A percentile compares a stretch with the other conserved stretches of the same genome.
These are phyloP conservation scores for Barnettozyma sp. DNA, from an alignment of 805 yeast genomes.

Conservation along the genomic window DNA sequence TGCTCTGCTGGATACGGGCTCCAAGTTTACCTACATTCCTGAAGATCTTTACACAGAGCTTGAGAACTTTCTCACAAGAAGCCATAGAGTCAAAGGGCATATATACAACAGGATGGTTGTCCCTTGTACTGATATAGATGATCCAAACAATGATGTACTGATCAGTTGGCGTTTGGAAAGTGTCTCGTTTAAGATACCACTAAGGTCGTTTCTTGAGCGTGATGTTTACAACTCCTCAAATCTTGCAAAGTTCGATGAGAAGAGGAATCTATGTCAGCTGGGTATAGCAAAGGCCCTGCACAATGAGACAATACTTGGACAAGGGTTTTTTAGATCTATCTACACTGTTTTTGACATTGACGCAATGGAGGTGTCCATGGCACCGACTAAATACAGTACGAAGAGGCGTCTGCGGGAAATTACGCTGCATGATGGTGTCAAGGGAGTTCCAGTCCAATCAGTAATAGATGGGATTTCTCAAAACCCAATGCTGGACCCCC, in stretches of 20 bases:
- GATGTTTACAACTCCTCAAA: neutral
- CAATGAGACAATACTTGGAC: conserved; percentile 16
- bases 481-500: conserved; percentile 11
- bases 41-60: conserved; percentile 8
- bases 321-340: conserved; percentile 15
- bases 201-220: conserved; percentile 8
- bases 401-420: conserved; percentile 8
- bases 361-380: conserved; percentile 19
- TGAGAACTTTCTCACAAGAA: neutral
- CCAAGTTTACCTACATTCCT: conserved; percentile 18
- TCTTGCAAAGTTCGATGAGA: neutral
- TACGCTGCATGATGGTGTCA: conserved; percentile 3
- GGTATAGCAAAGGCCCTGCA: conserved; percentile 10
- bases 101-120: conserved; percentile 3
- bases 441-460: conserved; percentile 9
- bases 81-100: conserved; percentile 1
- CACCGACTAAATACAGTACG: conserved; percentile 16
- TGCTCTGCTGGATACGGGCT: conserved; percentile 20
- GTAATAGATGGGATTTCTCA: conserved; percentile 4
- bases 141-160: neutral
- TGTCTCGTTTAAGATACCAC: conserved; percentile 3
- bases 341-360: conserved; percentile 24
- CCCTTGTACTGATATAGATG: conserved; percentile 4
- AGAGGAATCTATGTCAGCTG: conserved; percentile 12
- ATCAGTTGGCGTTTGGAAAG: conserved; percentile 2